These are phyloP conservation scores for Ogataea angusta DNA, from an alignment of 805 yeast genomes.

Conservation along the genomic window DNA sequence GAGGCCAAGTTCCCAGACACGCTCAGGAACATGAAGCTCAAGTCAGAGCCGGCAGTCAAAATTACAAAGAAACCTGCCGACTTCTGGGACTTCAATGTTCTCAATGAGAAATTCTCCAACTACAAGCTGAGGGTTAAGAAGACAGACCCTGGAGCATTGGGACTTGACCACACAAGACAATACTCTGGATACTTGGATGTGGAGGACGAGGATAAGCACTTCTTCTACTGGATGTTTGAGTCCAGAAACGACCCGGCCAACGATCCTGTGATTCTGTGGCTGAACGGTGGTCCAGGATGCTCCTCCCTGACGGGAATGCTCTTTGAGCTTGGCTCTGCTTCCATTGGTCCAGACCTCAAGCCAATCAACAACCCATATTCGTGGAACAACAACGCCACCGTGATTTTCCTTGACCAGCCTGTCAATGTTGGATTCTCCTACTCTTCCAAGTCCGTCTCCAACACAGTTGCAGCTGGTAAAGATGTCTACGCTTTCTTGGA, in stretches of 20 bases:
- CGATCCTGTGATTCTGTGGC: constrained; percentile 85
- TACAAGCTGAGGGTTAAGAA: constrained; percentile 49
- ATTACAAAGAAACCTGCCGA: constrained; percentile 30
- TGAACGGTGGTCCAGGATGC: constrained; percentile 97
- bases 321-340: constrained; percentile 89
- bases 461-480: constrained; percentile 78
- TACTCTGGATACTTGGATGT: constrained; percentile 72
- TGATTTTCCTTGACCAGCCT: constrained; percentile 91
- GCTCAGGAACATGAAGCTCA: constrained; percentile 45
- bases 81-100: constrained; percentile 36
- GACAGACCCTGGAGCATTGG: constrained; percentile 47
- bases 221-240: constrained; percentile 93
- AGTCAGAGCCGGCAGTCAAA: constrained; percentile 47
- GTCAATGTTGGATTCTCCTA: constrained; percentile 89
- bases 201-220: constrained; percentile 71
- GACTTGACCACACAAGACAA: constrained; percentile 64
- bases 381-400: constrained; percentile 90
- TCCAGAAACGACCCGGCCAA: constrained; percentile 81
- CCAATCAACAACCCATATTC: constrained; percentile 80
- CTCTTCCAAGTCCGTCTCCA: constrained; percentile 58
- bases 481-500: constrained; percentile 85
- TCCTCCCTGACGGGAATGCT: constrained; percentile 86
- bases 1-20: constrained; percentile 57
- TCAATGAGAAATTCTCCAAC: constrained; percentile 37
- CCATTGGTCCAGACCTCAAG: constrained; percentile 58